phyloP scores from a whole-genome alignment of 768 basidiomycete species.

The Collybia mongolica region DNA sequence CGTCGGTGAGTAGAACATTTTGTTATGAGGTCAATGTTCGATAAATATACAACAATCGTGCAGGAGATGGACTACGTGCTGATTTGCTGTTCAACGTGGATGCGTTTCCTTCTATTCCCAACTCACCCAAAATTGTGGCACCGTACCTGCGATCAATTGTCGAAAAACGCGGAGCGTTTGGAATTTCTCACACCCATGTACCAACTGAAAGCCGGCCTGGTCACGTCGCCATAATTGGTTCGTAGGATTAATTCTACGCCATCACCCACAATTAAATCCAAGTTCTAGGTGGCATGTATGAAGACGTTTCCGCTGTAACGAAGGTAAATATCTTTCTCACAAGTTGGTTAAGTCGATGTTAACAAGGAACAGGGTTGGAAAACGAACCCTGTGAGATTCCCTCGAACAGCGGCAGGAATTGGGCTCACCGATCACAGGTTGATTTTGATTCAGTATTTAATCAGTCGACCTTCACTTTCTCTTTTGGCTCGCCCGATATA shows the following conservation, averaged over 20 bases:
- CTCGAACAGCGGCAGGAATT: background rate
- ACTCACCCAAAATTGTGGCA: slow-evolving; percentile 60
- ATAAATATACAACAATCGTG: background rate
- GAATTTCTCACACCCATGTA: slow-evolving; percentile 82
- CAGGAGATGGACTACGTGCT: slow-evolving; percentile 83
- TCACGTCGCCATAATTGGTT: slow-evolving; percentile 86
- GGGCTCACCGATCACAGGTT: slow-evolving; percentile 36
- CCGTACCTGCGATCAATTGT: slow-evolving; percentile 72
- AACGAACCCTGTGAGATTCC: slow-evolving; percentile 65
- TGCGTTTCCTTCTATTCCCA: slow-evolving; percentile 52
- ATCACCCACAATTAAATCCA: background rate
- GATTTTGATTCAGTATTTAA: slow-evolving; percentile 91
- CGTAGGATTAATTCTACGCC: slow-evolving; percentile 4
- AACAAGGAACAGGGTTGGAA: slow-evolving; percentile 68
- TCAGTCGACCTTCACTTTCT: slow-evolving; percentile 72
- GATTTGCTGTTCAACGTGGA: slow-evolving; percentile 72
- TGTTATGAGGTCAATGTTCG: background rate
- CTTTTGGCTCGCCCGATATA: slow-evolving; percentile 88
- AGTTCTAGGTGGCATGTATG: slow-evolving; percentile 75
- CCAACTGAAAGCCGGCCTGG: slow-evolving; percentile 89
- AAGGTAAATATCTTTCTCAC: slow-evolving; percentile 46
- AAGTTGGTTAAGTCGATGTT: slow-evolving; percentile 3
- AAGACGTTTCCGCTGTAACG: slow-evolving; percentile 85
- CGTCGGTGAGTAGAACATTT: slow-evolving; percentile 49
- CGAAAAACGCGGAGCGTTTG: slow-evolving; percentile 71